A percentile compares a stretch with the other conserved stretches of the same genome.
Conservation (phyloP, 805 yeast genomes). For the Metschnikowia borealis region DNA sequence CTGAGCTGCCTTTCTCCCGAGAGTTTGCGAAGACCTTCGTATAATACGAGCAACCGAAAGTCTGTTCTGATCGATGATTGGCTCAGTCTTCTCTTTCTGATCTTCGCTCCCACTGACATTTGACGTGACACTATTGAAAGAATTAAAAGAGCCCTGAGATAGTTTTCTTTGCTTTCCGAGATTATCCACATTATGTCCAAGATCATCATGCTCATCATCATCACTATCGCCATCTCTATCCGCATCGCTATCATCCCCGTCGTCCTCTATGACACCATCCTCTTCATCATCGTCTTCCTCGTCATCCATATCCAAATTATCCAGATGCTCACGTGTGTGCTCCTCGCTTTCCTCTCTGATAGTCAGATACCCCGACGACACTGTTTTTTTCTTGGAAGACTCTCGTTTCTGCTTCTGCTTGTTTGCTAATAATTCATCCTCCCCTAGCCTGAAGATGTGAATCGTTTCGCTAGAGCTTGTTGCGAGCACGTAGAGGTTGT, state of each 20-base stretch:
- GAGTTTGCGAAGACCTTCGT: constrained; percentile 70
- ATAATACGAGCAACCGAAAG: constrained; percentile 72
- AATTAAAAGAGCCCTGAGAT: constrained; percentile 36
- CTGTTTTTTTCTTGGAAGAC: constrained; percentile 8
- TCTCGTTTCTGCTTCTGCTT: constrained; percentile 31
- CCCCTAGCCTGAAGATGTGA: constrained; percentile 79
- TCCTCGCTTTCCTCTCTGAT: constrained; percentile 24
- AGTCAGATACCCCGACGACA: constrained; percentile 19
- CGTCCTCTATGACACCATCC: constrained; percentile 21
- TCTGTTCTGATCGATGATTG: constrained; percentile 66
- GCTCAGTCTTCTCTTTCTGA: constrained; percentile 41
- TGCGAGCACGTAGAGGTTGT: constrained; percentile 71
- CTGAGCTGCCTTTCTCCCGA: constrained; percentile 80
- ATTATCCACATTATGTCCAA: constrained; percentile 17
- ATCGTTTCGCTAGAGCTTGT: constrained; percentile 88
- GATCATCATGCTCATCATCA: constrained; percentile 17
- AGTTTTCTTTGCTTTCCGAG: constrained; percentile 31
- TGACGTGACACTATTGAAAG: constrained; percentile 32
- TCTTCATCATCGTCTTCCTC: constrained; percentile 19
- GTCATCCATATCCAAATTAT: constrained; percentile 16
- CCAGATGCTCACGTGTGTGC: background rate
- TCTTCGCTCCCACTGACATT: constrained; percentile 20
- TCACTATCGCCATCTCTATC: constrained; percentile 28
- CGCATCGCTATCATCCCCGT: constrained; percentile 20
- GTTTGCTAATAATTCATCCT: constrained; percentile 39